Conservation (phyloP, 176 grass and related monocot genomes). For the Lolium perenne region DNA sequence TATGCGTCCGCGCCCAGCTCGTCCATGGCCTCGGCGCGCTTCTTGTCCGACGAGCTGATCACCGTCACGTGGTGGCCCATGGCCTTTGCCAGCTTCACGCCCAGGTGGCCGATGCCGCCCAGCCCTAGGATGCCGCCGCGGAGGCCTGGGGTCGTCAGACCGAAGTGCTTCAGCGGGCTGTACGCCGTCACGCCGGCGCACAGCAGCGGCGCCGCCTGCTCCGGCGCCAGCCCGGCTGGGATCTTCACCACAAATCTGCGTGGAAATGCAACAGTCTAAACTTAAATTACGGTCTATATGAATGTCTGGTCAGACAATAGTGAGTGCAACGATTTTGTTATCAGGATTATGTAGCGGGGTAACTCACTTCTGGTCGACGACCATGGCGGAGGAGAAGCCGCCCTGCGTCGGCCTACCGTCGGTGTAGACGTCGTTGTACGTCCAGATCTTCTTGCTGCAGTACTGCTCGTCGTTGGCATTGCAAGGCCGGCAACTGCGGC, state of each 20-base stretch:
- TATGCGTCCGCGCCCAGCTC: constrained; percentile 86
- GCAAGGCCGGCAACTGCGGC: constrained; percentile 73
- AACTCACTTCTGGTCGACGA: constrained; percentile 91
- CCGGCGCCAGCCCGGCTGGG: constrained; percentile 63
- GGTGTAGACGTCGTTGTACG: constrained; percentile 91
- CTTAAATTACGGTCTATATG: no score
- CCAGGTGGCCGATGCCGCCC: constrained; percentile 92
- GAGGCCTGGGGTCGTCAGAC: constrained; percentile 61
- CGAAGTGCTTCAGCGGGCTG: constrained; percentile 91
- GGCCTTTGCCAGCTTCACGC: constrained; percentile 83
- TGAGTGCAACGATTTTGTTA: not conserved
- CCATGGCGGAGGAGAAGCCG: constrained; percentile 87
- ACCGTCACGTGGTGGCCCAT: constrained; percentile 95
- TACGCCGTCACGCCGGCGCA: constrained; percentile 92
- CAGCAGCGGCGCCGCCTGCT: constrained; percentile 87
- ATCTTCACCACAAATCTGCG: constrained; percentile 85
- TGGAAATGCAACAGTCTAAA: not conserved
- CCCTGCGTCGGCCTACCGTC: constrained; percentile 86
- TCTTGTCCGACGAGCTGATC: constrained; percentile 86
- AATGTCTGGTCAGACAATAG: not conserved
- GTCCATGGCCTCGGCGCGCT: constrained; percentile 78
- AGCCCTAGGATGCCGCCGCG: constrained; percentile 77
- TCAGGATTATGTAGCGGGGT: no score
- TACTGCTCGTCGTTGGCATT: constrained; percentile 90
- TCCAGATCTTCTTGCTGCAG: constrained; percentile 92